A percentile compares a stretch with the other conserved stretches of the same genome.
Conservation (phyloP, 768 basidiomycete genomes). For the Lanmaoa pseudosensibilis region DNA sequence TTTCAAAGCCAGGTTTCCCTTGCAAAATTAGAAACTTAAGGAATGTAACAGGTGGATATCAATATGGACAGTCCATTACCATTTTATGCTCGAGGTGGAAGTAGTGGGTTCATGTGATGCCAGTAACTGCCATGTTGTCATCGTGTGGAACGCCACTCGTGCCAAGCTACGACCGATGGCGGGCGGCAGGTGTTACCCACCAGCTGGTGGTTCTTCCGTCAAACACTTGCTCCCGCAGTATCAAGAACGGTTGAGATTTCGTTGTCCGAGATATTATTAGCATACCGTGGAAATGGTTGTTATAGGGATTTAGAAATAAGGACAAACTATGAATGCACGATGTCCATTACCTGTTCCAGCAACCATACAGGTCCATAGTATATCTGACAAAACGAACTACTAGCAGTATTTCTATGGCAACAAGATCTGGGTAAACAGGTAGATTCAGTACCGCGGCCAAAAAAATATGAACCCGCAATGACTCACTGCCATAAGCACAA, state of each 20-base stretch:
- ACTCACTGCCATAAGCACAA: slow-evolving; percentile 92
- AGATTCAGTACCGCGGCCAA: neutral
- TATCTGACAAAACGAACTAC: neutral
- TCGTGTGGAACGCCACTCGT: neutral
- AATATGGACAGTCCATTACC: too few relatives aligned
- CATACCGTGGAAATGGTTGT: neutral
- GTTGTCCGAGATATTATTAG: neutral
- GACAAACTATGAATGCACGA: slow-evolving; percentile 16
- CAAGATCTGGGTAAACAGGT: slow-evolving; percentile 17
- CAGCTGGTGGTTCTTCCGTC: too few relatives aligned
- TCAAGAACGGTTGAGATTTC: neutral
- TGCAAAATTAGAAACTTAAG: too few relatives aligned
- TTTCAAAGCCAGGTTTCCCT: too few relatives aligned
- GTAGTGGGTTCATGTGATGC: neutral
- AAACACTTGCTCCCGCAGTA: neutral
- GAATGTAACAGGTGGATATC: too few relatives aligned
- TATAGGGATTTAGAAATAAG: slow-evolving; percentile 30
- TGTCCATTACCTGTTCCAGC: slow-evolving; percentile 15
- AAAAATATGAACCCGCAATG: neutral
- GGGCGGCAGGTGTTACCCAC: neutral
- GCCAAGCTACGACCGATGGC: neutral
- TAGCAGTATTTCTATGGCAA: slow-evolving; percentile 20
- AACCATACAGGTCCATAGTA: slow-evolving; percentile 9
- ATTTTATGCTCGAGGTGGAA: neutral
- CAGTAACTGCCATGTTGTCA: too few relatives aligned